Evolutionary conservation across 1,139 yeast genomes (phyloP), one percentile per base, ranked within the genome.

Genomic region (Candida sp.): DNA sequence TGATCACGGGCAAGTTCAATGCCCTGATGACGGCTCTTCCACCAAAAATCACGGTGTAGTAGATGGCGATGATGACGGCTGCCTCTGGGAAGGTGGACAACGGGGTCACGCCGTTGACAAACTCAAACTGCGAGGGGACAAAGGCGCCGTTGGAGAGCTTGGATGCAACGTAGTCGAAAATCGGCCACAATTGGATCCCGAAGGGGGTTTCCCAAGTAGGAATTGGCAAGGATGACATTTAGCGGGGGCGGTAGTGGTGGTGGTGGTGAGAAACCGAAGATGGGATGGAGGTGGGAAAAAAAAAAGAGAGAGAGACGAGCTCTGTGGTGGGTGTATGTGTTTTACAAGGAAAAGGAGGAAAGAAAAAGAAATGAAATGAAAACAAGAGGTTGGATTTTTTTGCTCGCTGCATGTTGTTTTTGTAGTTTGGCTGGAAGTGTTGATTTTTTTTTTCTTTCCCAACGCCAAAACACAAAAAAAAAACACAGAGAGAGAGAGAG

Each of bases 41-140:
- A 26, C 93, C 93, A 63, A 87, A 86, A 49, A 88, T 84, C n/a
- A 87, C 77, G 26, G 80, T 56, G 61, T 88, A 88, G 70, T 88
- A 88, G n/a, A 78, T 57, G n/a, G 76, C 70, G 54, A 88, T 86
- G 41, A 81, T 81, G 2, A 70, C 63, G 31, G 79, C 69, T 7
- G 86, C 94, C n/a, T 84, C 85, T 17, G 78, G 75, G 49, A 84
- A 75, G 7, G 88, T 84, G 38, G 90, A 83, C 48, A 88, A 68
- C 23, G 86, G 84, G 2, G 85, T 74, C 53, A 78, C 73, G 42
- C 85, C 84, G 32, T 78, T 45, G 11, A 34, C 12, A 17, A 43
- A 43, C 9, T 31, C 68, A 60, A 88, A 88, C 54, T 86, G 68
- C 27, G 83, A 74, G 30, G 93, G 93, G 26, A 84, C 70, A 57